A percentile compares a stretch with the other conserved stretches of the same genome.
These are phyloP conservation scores for Oryza longistaminata DNA, from an alignment of 176 grass and related monocot genomes.

Conservation along the genomic window DNA sequence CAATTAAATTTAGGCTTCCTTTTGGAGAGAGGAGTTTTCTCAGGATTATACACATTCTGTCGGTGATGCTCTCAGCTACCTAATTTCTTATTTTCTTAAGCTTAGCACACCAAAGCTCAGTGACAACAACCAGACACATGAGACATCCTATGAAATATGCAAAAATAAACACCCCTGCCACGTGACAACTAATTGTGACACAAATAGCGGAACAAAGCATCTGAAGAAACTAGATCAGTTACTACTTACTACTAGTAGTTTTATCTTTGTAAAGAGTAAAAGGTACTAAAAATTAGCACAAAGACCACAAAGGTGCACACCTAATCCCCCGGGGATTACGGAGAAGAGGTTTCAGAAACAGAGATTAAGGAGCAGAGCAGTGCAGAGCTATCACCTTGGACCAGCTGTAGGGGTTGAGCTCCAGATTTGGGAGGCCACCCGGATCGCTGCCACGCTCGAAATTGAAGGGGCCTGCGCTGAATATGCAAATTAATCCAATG, in stretches of 20 bases:
- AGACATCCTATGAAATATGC: background rate
- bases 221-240: background rate
- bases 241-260: background rate
- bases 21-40: too few relatives aligned
- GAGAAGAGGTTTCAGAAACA: background rate
- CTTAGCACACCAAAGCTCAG: background rate
- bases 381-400: slow-evolving; percentile 57
- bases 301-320: background rate
- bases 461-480: slow-evolving; percentile 65
- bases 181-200: background rate
- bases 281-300: background rate
- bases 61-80: background rate
- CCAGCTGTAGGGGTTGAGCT: slow-evolving; percentile 89
- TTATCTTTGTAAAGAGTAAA: background rate
- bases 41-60: too few relatives aligned
- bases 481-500: too few relatives aligned
- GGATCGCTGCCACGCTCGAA: slow-evolving; percentile 47
- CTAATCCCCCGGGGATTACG: background rate
- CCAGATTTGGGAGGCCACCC: slow-evolving; percentile 54
- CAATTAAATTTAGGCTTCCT: too few relatives aligned
- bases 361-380: background rate
- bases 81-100: background rate
- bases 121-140: background rate
- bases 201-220: background rate
- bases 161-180: background rate